Percentiles rank a stretch among this genome's conserved stretches.
These are phyloP conservation scores for Chrysosporium keratinophilum DNA, from an alignment of 2,329 filamentous ascomycete genomes.

Conservation along the genomic window DNA sequence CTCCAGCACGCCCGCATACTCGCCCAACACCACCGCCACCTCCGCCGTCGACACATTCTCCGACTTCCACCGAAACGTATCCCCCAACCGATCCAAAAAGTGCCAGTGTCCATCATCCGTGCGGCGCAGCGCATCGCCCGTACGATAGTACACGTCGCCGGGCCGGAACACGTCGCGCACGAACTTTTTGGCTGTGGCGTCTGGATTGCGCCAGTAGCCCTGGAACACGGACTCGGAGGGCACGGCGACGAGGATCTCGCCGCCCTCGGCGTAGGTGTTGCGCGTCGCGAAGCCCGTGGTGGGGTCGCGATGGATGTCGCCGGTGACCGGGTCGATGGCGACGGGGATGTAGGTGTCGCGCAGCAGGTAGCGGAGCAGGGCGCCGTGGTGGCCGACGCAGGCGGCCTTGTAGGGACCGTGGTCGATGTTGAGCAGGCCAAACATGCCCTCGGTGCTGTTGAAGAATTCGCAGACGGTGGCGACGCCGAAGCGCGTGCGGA, in stretches of 20 bases:
- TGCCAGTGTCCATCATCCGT: constrained; percentile 56
- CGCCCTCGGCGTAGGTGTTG: constrained; percentile 55
- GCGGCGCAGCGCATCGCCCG: constrained; percentile 55
- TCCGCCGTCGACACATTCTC: constrained; percentile 59
- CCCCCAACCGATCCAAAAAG: constrained; percentile 60
- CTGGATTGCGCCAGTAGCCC: constrained; percentile 59
- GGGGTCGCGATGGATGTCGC: constrained; percentile 55
- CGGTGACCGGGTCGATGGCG: constrained; percentile 56
- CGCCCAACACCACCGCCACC: constrained; percentile 54
- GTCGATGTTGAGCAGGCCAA: constrained; percentile 51
- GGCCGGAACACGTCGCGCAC: constrained; percentile 54
- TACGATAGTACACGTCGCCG: constrained; percentile 59
- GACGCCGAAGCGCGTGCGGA: constrained; percentile 35
- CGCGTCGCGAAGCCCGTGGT: constrained; percentile 58
- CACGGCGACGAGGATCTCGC: constrained; percentile 63
- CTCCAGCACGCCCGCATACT: constrained; percentile 50
- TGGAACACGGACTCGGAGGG: constrained; percentile 50
- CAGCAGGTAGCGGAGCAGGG: constrained; percentile 45
- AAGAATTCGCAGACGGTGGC: constrained; percentile 61
- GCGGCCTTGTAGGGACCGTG: constrained; percentile 53
- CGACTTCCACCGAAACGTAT: constrained; percentile 66
- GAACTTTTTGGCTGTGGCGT: constrained; percentile 58
- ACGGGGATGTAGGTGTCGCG: constrained; percentile 54
- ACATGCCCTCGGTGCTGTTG: constrained; percentile 63
- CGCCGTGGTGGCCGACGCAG: constrained; percentile 61